Base-by-base conservation (phyloP, 768 basidiomycete species). In the Boletus huronensis region DNA sequence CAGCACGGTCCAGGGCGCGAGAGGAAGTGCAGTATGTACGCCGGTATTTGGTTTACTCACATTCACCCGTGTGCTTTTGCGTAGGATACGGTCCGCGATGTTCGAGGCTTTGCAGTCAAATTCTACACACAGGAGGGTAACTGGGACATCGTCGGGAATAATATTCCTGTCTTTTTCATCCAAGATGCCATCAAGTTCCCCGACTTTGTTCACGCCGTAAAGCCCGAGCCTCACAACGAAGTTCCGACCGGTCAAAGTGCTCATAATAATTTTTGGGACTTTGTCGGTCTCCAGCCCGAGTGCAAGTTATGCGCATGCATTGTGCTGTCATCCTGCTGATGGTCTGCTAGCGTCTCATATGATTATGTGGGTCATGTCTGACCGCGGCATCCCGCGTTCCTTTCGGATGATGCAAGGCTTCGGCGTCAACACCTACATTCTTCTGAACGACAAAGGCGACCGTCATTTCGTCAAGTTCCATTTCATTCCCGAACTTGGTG, bases 221-320 rank as follows among this genome's bases (percentile, higher is more conserved):
- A 90, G 66, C 90, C 92, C 2, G 90, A 93, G 65, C 91, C 90
- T 4, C 81, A 90, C 42, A 90, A 88, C 55, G 93, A 93, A 60
- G 79, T 88, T 0, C 87, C 87, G 3, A 79, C 80, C 46, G 85
- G 81, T 3, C 85, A 87, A 66, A 72, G 62, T 17, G 84, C 87
- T 1, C 90, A 93, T 64, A 90, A 93, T 72, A 91, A 88, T 62
- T 90, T 92, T 57, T 94, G 90, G 89, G 91, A 93, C 64, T 93
- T 87, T 60, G 83, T 83, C 36, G 80, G 82, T 40, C 75, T 90
- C 29, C 82, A 85, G 62, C 80, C 87, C 0, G 85, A 90, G 64
- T 78, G 84, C 78, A 68, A 48, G 68, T 60, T 16, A 19, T 46
- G 13, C 7, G 17, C 39, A 53, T 48, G n/a, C 13, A 23, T 42